Base-by-base conservation (phyloP, 805 yeast genomes). In the Suhomyces kilbournensis region DNA sequence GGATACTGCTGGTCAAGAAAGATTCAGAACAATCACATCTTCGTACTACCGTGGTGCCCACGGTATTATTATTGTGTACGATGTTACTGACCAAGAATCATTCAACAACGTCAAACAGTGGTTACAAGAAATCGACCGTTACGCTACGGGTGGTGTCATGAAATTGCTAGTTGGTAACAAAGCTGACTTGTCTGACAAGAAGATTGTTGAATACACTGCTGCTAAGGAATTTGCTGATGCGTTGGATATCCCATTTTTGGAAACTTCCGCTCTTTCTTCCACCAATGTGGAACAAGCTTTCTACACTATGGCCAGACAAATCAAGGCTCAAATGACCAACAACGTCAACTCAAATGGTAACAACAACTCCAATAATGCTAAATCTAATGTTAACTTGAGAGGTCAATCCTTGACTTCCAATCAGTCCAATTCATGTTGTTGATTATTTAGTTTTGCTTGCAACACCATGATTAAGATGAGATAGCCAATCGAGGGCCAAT, bases 1-100 rank as follows among this genome's bases (percentile, higher is more conserved):
- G 99, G 99, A 94, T 70, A 94, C 99, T 52, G 99, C 98, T 10
- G 99, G 99, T 46, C 99, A 94, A 77, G 99, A 94, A 73, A 80
- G 99, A 64, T 94, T 94, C 78, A 86, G 98, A 75, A 94, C 99
- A 48, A 93, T 93, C 75, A 94, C 98, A 10, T 89, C 97, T 12
- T 90, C 97, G 14, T 93, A 93, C 77, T 93, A 93, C 79, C 87
- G 99, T 71, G 99, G 99, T 52, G 97, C 98, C 10, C 98, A 93
- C 69, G 99, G 99, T 56, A 94, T 93, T 71, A 94, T 93, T 64
- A 93, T 93, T 63, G 99, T 93, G 49, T 93, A 94, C 71, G 99
- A 93, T 69, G 97, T 94, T 45, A 94, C 99, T 49, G 98, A 94
- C 72, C 97, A 90, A 74, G 97, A 90, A 70, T 87, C 91, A 15